Percentiles rank a stretch among this genome's conserved stretches.
These are phyloP conservation scores for Eucalyptus caleyi DNA, from an alignment of 345 rosid species.

Conservation along the genomic window DNA sequence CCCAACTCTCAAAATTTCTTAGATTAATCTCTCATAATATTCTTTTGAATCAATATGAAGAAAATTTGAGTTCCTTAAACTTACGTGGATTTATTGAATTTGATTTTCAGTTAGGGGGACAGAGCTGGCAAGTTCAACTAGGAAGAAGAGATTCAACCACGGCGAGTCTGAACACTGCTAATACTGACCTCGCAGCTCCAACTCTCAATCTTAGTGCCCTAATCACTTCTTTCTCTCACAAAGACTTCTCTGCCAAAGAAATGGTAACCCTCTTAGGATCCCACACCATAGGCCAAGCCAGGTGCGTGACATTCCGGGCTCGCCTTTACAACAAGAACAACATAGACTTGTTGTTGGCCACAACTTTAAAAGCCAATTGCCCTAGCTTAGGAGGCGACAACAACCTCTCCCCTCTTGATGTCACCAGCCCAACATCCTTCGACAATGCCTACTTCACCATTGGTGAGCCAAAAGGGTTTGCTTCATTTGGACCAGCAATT, in stretches of 20 bases:
- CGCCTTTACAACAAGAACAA: constrained; percentile 35
- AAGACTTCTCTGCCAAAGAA: neutral
- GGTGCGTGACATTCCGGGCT: constrained; percentile 22
- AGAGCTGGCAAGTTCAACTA: neutral
- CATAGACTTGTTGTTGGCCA: constrained; percentile 31
- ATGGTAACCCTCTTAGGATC: constrained; percentile 11
- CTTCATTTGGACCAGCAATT: constrained; percentile 1
- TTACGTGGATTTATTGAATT: neutral
- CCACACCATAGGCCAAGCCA: constrained; percentile 39
- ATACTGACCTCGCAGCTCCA: neutral
- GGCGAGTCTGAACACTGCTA: neutral
- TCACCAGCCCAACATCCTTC: neutral
- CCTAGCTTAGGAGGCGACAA: neutral
- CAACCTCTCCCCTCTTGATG: neutral
- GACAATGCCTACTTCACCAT: neutral
- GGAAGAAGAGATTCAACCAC: constrained; percentile 2
- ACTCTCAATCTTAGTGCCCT: neutral
- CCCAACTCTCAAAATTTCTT: neutral
- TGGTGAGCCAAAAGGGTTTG: neutral
- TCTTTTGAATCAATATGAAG: neutral
- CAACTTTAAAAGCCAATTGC: constrained; percentile 12
- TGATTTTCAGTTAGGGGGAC: neutral
- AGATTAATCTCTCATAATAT: neutral
- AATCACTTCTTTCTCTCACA: neutral
- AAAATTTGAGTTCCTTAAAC: neutral